These are phyloP conservation scores for Achaetomium macrosporum DNA, from an alignment of 2,329 filamentous ascomycete species.

Conservation along the genomic window DNA sequence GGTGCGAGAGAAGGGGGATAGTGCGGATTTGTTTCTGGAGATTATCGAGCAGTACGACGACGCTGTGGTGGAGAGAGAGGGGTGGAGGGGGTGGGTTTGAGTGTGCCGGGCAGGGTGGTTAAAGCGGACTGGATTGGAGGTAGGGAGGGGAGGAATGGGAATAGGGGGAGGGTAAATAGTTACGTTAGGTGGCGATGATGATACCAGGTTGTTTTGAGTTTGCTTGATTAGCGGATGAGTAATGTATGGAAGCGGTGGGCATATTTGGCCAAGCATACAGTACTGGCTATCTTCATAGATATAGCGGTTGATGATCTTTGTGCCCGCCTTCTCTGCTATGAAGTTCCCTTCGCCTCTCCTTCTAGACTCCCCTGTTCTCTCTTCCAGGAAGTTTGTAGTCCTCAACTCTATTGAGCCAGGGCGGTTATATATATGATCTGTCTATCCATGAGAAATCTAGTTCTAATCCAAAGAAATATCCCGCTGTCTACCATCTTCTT, in stretches of 20 bases:
- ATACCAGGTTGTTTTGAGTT: not conserved
- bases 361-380: too few species aligned
- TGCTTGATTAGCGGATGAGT: not conserved
- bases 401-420: too few species aligned
- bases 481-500: not conserved
- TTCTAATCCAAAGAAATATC: not conserved
- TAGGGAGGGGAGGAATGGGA: not conserved
- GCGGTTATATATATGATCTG: not conserved
- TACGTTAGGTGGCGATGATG: too few species aligned
- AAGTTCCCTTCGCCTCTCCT: too few species aligned
- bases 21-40: slow-evolving; percentile 18
- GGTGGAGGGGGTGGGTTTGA: not conserved
- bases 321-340: too few species aligned
- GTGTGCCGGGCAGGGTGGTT: not conserved
- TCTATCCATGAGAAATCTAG: not conserved
- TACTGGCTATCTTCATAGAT: too few species aligned
- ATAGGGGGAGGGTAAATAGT: not conserved
- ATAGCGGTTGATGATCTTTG: too few species aligned
- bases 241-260: not conserved
- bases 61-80: not conserved
- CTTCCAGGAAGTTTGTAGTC: too few species aligned
- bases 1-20: slow-evolving; percentile 3
- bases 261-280: too few species aligned
- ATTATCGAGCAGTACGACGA: slow-evolving; percentile 14
- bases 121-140: not conserved